Evolutionary conservation across 2,329 filamentous ascomycete species (phyloP), one percentile per base, ranked within the genome.

Genomic region (Cadophora malorum): DNA sequence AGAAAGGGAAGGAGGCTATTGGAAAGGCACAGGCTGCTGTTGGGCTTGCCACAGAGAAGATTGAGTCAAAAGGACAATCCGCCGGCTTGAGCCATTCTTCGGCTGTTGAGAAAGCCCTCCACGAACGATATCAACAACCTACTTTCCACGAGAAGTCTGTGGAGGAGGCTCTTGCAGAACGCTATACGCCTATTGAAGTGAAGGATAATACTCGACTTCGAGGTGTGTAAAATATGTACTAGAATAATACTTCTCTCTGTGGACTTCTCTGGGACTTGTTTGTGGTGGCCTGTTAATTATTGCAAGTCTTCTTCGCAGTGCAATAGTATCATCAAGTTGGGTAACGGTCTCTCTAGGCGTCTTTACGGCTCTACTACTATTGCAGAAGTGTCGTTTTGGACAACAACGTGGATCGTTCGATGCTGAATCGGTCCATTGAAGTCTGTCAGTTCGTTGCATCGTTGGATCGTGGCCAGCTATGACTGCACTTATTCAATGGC

Each of bases 131-230:
- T 71, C 79, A 83, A 76, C 81, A 80, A 71, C 74, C 79, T 5
- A 67, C 70, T 52, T 77, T 77, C 7, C 75, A 82, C 70, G 79
- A 81, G 68, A 84, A 84, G 79, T 84, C 80, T 56, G 83, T 85
- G 23, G 81, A 85, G 69, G 83, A 88, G 75, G 80, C 82, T 52
- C 77, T 90, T 63, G 81, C 79, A 60, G 85, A 88, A 75, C 80
- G 87, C 73, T 89, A 89, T 74, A 81, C 76, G 72, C 83, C 82
- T 0, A 77, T 85, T 68, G 80, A 79, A 41, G 38, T 71, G 67
- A 79, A 73, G 53, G 75, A 77, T 12, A 79, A 79, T 59, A 76
- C 78, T 52, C 70, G 74, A 25, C 65, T 82, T 59, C 77, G 77
- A 31, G 79, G 78, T 58, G 72, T 78, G 71, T 78, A 74, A 76